Percentiles rank a stretch among this genome's conserved stretches.
Evolutionary conservation across 768 basidiomycete genomes (phyloP).

Genomic region (Trichaptum fuscoviolaceum): DNA sequence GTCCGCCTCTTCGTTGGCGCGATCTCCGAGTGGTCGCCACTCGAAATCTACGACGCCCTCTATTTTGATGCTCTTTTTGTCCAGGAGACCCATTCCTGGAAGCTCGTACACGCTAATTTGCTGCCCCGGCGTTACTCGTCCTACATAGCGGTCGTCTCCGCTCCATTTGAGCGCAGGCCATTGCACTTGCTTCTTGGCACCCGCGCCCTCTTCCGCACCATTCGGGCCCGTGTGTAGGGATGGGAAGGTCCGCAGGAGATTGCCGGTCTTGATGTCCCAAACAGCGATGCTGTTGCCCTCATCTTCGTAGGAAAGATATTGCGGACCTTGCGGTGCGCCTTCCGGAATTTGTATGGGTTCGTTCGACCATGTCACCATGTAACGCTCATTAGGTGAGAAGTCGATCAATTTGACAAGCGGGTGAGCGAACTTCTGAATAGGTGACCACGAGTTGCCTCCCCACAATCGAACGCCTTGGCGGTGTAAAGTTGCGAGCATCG

Average conservation of each 20-base stretch:
- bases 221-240: slow-evolving; percentile 45
- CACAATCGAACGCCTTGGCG: slow-evolving; percentile 93
- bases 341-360: slow-evolving; percentile 86
- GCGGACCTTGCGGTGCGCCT: slow-evolving; percentile 72
- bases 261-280: slow-evolving; percentile 96
- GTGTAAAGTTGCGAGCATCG: slow-evolving; percentile 91
- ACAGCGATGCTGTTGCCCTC: slow-evolving; percentile 96
- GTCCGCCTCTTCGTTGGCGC: slow-evolving; percentile 71
- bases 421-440: slow-evolving; percentile 88
- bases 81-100: slow-evolving; percentile 89
- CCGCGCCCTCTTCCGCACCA: slow-evolving; percentile 42
- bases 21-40: slow-evolving; percentile 93
- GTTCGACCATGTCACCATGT: slow-evolving; percentile 96
- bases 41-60: slow-evolving; percentile 98
- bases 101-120: slow-evolving; percentile 97
- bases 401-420: slow-evolving; percentile 93
- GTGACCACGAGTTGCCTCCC: slow-evolving; percentile 90
- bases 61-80: slow-evolving; percentile 95
- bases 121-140: slow-evolving; percentile 80
- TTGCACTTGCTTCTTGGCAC: slow-evolving; percentile 74
- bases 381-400: slow-evolving; percentile 95
- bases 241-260: slow-evolving; percentile 88
- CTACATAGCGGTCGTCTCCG: slow-evolving; percentile 92
- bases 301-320: slow-evolving; percentile 88
- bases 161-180: slow-evolving; percentile 99